Evolutionary conservation across 225 moss, liverwort and hornwort species (phyloP), one percentile per base, ranked within the genome.

Genomic region (Rhytidiadelphus loreus): DNA sequence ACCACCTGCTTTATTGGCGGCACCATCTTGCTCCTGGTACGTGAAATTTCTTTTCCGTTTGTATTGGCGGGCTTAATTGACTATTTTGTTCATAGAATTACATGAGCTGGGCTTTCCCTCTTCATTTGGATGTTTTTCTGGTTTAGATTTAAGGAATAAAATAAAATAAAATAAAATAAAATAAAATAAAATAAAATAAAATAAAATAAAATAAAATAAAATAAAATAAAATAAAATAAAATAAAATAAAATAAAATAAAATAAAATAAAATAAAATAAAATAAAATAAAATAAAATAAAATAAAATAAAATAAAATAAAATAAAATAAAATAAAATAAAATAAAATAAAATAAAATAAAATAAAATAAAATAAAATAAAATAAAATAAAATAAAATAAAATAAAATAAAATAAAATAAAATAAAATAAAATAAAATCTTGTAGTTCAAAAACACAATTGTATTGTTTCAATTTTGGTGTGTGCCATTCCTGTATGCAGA

Each of bases 1-100:
- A 95, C 93, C 71, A 92, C 96, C 50, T 98, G 96, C 91, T 97
- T 98, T 90, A 83, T 91, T 70, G 93, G 94, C 78, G 95, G 97
- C 75, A 91, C 92, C 15, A 7, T 93, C 69, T 58, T 98, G 77
- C 98, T 97, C 73, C 66, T 98, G 93, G 96, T 96, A 89, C 52
- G 89, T 87, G 9, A 24, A 77, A 3, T 70, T 84, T 83, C 28
- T 61, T 83, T 55, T 63, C 56, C 58, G 41, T 56, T 55, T 84
- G 11, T 28, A 17, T 11, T 41, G 33, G 50, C 50, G 43, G 25
- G 43, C 17, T 58, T 46, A 78, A 77, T 57, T 80, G 55, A 33
- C 33, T 56, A 18, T 30, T 78, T 43, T 55, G 33, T 33, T 57
- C 9, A 52, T 33, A 61, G 70, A 78, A 48, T 44, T 61, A 32